These are phyloP conservation scores for Xylaria sp. DNA, from an alignment of 2,329 filamentous ascomycete species.

Conservation along the genomic window DNA sequence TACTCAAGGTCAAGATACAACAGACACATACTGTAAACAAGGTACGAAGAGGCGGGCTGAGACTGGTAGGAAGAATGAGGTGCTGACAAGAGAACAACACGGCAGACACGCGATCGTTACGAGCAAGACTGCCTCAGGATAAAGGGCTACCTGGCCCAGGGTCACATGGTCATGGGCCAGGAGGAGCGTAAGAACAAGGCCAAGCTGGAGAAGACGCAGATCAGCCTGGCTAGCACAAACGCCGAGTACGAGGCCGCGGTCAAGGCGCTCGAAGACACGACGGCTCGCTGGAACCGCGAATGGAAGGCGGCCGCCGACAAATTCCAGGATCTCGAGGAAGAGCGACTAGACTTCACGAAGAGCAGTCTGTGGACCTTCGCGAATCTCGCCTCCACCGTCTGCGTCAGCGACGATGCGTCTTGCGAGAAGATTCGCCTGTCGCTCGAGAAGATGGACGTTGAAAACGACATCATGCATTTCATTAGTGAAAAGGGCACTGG, in stretches of 20 bases:
- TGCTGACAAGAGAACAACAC: slow-evolving; percentile 23
- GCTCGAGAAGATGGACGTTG: slow-evolving; percentile 94
- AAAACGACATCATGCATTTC: slow-evolving; percentile 90
- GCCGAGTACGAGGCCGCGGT: slow-evolving; percentile 93
- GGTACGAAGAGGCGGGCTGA: slow-evolving; percentile 59
- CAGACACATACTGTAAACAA: slow-evolving; percentile 94
- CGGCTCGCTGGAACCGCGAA: slow-evolving; percentile 94
- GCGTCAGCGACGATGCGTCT: slow-evolving; percentile 94
- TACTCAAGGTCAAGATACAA: slow-evolving; percentile 91
- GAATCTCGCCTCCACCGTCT: slow-evolving; percentile 96
- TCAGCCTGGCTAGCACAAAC: slow-evolving; percentile 90
- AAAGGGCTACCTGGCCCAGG: slow-evolving; percentile 97
- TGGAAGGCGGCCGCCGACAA: slow-evolving; percentile 99
- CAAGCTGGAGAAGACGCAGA: slow-evolving; percentile 98
- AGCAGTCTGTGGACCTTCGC: slow-evolving; percentile 98
- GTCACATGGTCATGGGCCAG: slow-evolving; percentile 99
- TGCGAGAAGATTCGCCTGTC: slow-evolving; percentile 96
- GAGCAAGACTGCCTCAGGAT: slow-evolving; percentile 98
- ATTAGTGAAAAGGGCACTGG: slow-evolving; percentile 91
- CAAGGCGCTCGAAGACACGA: slow-evolving; percentile 94
- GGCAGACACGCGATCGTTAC: slow-evolving; percentile 86
- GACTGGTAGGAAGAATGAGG: neutral
- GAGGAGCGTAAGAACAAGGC: slow-evolving; percentile 99
- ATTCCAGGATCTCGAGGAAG: slow-evolving; percentile 98
- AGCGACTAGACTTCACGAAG: slow-evolving; percentile 96